A percentile compares a stretch with the other conserved stretches of the same genome.
Conservation (phyloP, 257 asterid genomes). For the Fraxinus quadrangulata region DNA sequence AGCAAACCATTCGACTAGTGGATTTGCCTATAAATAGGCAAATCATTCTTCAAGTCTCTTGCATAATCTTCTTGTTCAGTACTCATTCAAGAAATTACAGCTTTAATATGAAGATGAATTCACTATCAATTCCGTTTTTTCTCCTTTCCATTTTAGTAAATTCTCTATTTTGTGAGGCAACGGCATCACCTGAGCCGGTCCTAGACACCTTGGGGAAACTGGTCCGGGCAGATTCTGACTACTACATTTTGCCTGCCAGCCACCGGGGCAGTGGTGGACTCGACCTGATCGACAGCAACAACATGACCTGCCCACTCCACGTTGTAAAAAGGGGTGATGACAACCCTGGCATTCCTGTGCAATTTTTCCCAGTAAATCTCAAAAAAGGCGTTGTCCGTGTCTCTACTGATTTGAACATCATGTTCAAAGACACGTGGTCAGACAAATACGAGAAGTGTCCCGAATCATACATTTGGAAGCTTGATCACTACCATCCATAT, state of each 20-base stretch:
- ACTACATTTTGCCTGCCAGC: not conserved
- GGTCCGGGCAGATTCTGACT: not conserved
- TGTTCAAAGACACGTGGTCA: not conserved
- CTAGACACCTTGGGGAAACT: not conserved
- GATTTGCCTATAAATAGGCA: no score
- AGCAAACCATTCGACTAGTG: no score
- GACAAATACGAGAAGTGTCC: not conserved
- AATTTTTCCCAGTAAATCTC: not conserved
- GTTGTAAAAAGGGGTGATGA: not conserved
- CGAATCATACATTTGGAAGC: not conserved
- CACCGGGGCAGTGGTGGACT: not conserved
- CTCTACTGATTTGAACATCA: not conserved
- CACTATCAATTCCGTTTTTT: no score
- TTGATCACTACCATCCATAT: not conserved
- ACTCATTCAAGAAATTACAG: no score
- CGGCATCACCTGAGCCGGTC: not conserved
- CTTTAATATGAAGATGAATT: no score
- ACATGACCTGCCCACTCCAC: conserved; percentile 14
- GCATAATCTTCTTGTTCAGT: no score
- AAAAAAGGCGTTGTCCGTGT: conserved; percentile 5
- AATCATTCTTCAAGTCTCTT: no score
- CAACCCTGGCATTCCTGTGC: not conserved
- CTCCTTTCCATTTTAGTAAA: not conserved
- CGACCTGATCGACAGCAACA: not conserved
- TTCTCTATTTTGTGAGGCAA: not conserved